Evolutionary conservation across 1,284 basidiomycete species (phyloP).

Genomic region (Phlebopus sp.): DNA sequence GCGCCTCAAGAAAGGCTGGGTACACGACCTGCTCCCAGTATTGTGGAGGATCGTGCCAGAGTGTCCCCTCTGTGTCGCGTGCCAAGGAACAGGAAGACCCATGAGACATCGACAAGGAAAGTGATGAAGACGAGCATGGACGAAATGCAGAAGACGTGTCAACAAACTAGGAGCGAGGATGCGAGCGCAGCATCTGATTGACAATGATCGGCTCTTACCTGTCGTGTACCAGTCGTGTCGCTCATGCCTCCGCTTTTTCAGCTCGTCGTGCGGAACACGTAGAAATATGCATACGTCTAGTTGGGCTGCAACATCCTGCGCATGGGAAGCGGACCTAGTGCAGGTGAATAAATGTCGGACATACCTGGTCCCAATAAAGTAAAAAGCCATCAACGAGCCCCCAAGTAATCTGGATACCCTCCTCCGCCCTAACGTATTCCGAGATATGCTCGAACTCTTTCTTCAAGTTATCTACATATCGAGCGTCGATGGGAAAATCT

Average conservation of each 20-base stretch:
- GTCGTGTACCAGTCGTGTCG: constrained; percentile 87
- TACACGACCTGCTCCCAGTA: constrained; percentile 95
- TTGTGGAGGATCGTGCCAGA: constrained; percentile 87
- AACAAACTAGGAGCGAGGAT: constrained; percentile 8
- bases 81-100: constrained; percentile 42
- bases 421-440: constrained; percentile 36
- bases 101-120: constrained; percentile 10
- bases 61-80: constrained; percentile 78
- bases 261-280: constrained; percentile 71
- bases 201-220: constrained; percentile 52
- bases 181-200: not conserved
- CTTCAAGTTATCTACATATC: constrained; percentile 46
- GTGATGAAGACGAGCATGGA: constrained; percentile 9
- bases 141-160: constrained; percentile 9
- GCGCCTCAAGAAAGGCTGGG: constrained; percentile 89
- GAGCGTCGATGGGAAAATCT: constrained; percentile 51
- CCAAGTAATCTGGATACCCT: constrained; percentile 61
- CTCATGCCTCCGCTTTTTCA: constrained; percentile 75
- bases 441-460: constrained; percentile 45
- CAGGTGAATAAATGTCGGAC: not conserved
- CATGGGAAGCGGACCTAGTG: constrained; percentile 2
- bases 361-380: constrained; percentile 83
- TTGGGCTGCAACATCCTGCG: constrained; percentile 65
- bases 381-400: constrained; percentile 93
- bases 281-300: constrained; percentile 85